Conservation (phyloP, 768 basidiomycete species). For the Pilatotrama ljubarskyi region DNA sequence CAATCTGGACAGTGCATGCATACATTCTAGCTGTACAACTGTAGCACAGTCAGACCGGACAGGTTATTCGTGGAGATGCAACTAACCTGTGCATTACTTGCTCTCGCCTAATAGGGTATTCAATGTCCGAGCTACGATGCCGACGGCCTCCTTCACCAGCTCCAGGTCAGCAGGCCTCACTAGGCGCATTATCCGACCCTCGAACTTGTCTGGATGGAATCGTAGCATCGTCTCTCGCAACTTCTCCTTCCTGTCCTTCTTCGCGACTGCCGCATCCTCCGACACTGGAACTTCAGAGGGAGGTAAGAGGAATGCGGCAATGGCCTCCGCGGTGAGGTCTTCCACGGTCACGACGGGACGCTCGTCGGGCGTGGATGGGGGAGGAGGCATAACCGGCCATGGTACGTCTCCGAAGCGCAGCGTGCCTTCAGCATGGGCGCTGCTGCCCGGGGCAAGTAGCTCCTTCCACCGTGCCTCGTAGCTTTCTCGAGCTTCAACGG, state of each 20-base stretch:
- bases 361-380: not conserved
- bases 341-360: slow-evolving; percentile 32
- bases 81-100: not conserved
- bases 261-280: slow-evolving; percentile 32
- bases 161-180: slow-evolving; percentile 49
- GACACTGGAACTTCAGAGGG: not conserved
- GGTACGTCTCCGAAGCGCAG: slow-evolving; percentile 65
- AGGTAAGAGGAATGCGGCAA: slow-evolving; percentile 59
- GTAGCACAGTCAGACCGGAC: too few relatives aligned
- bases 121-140: slow-evolving; percentile 60
- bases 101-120: slow-evolving; percentile 50
- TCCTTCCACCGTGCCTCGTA: slow-evolving; percentile 63
- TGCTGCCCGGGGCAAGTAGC: slow-evolving; percentile 38
- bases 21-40: too few relatives aligned
- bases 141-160: slow-evolving; percentile 58
- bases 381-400: slow-evolving; percentile 55
- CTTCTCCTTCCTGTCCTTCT: slow-evolving; percentile 57
- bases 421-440: slow-evolving; percentile 22
- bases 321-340: slow-evolving; percentile 54
- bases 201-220: slow-evolving; percentile 83
- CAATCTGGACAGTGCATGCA: too few relatives aligned
- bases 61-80: too few relatives aligned
- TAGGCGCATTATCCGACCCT: slow-evolving; percentile 64
- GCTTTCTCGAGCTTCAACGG: slow-evolving; percentile 47
- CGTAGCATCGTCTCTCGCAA: slow-evolving; percentile 68